Percentiles rank a stretch among this genome's conserved stretches.
phyloP scores from a whole-genome alignment of 768 basidiomycete species.

The Hygrocybe coccinea region DNA sequence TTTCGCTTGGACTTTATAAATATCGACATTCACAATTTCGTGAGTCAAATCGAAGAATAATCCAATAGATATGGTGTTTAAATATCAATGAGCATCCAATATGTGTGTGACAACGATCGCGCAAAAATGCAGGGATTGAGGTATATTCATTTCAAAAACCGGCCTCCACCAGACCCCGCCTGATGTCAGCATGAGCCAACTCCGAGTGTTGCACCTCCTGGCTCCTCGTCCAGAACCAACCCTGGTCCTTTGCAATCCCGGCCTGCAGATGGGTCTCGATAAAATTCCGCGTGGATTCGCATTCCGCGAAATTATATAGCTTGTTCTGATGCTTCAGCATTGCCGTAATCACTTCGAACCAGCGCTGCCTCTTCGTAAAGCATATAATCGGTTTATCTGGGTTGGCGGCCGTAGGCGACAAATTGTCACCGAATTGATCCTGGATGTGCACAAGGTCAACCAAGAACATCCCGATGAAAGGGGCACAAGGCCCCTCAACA shows the following conservation, averaged over 20 bases:
- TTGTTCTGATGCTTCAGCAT: conserved; percentile 56
- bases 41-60: too few relatives aligned
- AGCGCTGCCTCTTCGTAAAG: conserved; percentile 53
- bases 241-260: conserved; percentile 39
- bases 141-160: conserved; percentile 44
- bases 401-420: conserved; percentile 4
- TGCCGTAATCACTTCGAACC: conserved; percentile 48
- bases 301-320: conserved; percentile 45
- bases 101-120: conserved; percentile 8
- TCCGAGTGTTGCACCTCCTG: conserved; percentile 58
- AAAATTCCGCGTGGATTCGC: conserved; percentile 42
- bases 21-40: too few relatives aligned
- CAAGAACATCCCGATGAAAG: conserved; percentile 60
- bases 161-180: conserved; percentile 62
- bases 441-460: conserved; percentile 54
- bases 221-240: conserved; percentile 55
- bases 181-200: conserved; percentile 57
- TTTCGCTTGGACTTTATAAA: too few relatives aligned
- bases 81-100: background rate
- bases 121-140: conserved; percentile 9
- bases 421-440: conserved; percentile 44
- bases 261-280: conserved; percentile 44
- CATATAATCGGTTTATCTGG: conserved; percentile 31
- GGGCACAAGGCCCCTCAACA: conserved; percentile 59
- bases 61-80: too few relatives aligned